Base-by-base conservation (phyloP, 2,329 filamentous ascomycete genomes). In the Sporothrix variecibatus region DNA sequence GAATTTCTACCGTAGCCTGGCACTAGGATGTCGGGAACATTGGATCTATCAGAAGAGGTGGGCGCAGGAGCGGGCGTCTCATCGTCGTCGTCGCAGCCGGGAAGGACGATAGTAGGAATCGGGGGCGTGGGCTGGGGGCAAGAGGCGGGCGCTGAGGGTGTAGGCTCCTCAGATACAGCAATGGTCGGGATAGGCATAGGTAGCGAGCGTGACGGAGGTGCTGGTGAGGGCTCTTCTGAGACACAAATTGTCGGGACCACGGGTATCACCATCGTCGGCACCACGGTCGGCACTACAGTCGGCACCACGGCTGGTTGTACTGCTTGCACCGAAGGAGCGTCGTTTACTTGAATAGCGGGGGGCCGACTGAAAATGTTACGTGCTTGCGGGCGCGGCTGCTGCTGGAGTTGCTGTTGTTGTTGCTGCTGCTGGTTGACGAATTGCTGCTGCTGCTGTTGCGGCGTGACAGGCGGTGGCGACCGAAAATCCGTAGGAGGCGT, bases 401-500 rank as follows among this genome's bases (percentile, higher is more conserved):
- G 73, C 34, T 69, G 71, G 31, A 43, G 69, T 46, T 74, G 72
- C 20, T 53, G 46, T 23, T 40, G 69, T 34, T 58, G 67, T 2
- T 72, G 71, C 28, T 71, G 73, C 15, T 71, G 70, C 4, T 72
- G 71, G 46, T 67, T 53, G 38, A 68, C 67, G 43, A 72, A 28
- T 23, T 67, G 56, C 71, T 74, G 71, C 60, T 60, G 64, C 7
- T 72, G 69, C 69, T 73, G 73, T 60, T 81, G 78, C 80, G 78
- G 79, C 76, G 81, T 71, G 60, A 69, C 17, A 78, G 82, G 51
- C 79, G 80, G 71, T 81, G 82, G 53, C 78, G 78, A 67, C 78
- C 81, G 73, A 86, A 80, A 75, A 83, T 83, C 83, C 82, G 85
- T 82, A 83, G 85, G 81, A 87, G 87, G 82, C 85, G 85, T 79